phyloP scores from a whole-genome alignment of 2,329 filamentous ascomycete species.

The Trichoderma sp. region DNA sequence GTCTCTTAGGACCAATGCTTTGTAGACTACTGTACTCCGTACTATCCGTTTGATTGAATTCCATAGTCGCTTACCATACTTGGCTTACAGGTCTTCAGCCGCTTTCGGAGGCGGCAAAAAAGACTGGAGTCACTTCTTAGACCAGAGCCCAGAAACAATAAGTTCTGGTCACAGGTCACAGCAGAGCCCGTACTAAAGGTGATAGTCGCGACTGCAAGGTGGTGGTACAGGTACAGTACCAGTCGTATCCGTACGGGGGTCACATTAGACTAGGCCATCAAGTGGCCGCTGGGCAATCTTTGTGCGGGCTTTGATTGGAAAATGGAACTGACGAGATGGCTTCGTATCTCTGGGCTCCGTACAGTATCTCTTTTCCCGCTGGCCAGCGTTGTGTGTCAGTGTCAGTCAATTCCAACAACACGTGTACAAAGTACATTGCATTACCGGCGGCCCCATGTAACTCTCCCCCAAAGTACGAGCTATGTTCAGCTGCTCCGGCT shows the following conservation, averaged over 20 bases:
- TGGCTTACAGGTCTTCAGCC: not conserved
- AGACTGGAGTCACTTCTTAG: not conserved
- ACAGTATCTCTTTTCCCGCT: not conserved
- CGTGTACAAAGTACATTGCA: not conserved
- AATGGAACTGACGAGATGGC: not conserved
- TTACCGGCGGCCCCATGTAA: not conserved
- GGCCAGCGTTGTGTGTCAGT: not conserved
- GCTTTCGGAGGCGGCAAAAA: not conserved
- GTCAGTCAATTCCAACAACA: not conserved
- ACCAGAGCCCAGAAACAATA: not conserved
- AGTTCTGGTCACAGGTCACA: not conserved
- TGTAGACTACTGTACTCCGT: not conserved
- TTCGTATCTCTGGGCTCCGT: not conserved
- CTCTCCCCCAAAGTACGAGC: not conserved
- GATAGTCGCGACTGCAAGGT: not conserved
- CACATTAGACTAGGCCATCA: not conserved
- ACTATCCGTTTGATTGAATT: not conserved
- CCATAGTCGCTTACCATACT: not conserved
- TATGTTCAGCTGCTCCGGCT: not conserved
- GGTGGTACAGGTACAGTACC: not conserved
- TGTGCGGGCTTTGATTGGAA: not conserved
- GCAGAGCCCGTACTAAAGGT: not conserved
- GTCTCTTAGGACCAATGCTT: not conserved
- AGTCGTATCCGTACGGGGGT: not conserved
- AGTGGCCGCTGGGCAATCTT: not conserved